These are phyloP conservation scores for Pythium angustatum DNA, from an alignment of 352 stramenopile species.

Conservation along the genomic window DNA sequence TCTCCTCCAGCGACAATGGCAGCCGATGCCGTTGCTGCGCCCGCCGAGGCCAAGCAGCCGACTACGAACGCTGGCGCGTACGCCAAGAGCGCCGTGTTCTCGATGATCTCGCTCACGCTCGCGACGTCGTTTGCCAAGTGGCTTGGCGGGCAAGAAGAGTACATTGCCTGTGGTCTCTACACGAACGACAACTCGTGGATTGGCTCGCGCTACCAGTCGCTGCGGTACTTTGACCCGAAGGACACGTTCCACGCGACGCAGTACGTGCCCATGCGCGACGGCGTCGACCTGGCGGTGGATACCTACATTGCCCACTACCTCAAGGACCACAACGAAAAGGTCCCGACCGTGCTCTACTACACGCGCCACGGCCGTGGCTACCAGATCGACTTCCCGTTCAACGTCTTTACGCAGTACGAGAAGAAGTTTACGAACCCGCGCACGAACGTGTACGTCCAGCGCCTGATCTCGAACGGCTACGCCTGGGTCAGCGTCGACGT, in stretches of 20 bases:
- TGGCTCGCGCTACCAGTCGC: constrained; percentile 61
- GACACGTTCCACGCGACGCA: constrained; percentile 67
- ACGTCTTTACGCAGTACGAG: constrained; percentile 61
- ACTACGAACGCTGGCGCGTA: constrained; percentile 57
- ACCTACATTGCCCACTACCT: constrained; percentile 73
- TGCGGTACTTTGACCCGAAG: constrained; percentile 78
- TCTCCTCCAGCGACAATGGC: constrained; percentile 29
- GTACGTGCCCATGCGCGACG: constrained; percentile 74
- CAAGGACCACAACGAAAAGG: constrained; percentile 53
- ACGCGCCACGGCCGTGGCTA: constrained; percentile 83
- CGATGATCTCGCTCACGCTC: constrained; percentile 69
- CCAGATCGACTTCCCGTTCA: constrained; percentile 79
- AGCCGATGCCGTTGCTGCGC: constrained; percentile 25
- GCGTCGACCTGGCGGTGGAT: constrained; percentile 71
- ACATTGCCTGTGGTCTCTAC: constrained; percentile 51
- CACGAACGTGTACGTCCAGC: constrained; percentile 70
- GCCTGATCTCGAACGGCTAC: constrained; percentile 74
- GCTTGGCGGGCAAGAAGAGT: constrained; percentile 61
- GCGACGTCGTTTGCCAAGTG: constrained; percentile 58
- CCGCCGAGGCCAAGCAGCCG: constrained; percentile 29
- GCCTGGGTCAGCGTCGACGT: constrained; percentile 79
- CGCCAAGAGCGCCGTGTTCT: constrained; percentile 77
- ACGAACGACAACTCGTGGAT: constrained; percentile 84
- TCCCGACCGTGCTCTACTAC: constrained; percentile 68
- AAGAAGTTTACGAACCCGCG: constrained; percentile 82